Percentiles rank a stretch among this genome's conserved stretches.
These are phyloP conservation scores for Leccinum pellstonianum DNA, from an alignment of 768 basidiomycete species.

Conservation along the genomic window DNA sequence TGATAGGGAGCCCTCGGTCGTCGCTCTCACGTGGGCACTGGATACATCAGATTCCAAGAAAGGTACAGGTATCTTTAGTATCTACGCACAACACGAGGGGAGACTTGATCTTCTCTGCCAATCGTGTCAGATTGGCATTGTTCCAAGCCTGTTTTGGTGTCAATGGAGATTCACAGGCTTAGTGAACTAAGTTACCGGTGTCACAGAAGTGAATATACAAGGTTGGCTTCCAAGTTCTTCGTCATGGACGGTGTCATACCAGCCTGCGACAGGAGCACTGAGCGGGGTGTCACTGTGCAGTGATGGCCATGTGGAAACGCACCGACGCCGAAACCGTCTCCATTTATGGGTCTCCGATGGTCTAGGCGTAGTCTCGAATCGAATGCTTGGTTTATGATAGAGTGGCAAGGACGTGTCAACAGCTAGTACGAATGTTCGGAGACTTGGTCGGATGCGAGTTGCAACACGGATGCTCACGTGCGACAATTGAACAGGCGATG, in stretches of 20 bases:
- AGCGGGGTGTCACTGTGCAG: not conserved
- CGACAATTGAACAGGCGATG: conserved; percentile 86
- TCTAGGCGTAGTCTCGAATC: conserved; percentile 89
- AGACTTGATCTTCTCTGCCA: conserved; percentile 97
- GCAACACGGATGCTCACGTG: conserved; percentile 50
- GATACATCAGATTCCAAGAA: conserved; percentile 6
- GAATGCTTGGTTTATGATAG: conserved; percentile 96
- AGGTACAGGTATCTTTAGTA: not conserved
- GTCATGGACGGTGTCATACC: conserved; percentile 89
- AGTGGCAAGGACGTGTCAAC: conserved; percentile 91
- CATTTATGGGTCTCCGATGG: conserved; percentile 82
- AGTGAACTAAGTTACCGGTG: conserved; percentile 57
- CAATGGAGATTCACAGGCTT: conserved; percentile 1
- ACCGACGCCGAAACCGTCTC: conserved; percentile 97
- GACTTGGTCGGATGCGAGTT: not conserved
- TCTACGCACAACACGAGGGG: conserved; percentile 84
- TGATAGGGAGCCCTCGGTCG: conserved; percentile 88
- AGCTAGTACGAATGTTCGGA: conserved; percentile 44
- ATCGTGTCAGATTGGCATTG: conserved; percentile 86
- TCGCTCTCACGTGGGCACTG: conserved; percentile 90
- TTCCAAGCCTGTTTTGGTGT: conserved; percentile 81
- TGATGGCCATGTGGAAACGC: conserved; percentile 26
- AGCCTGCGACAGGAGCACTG: conserved; percentile 49
- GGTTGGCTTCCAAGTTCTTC: conserved; percentile 84
- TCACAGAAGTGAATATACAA: conserved; percentile 94